phyloP scores from a whole-genome alignment of 2,329 filamentous ascomycete genomes.

The Cladosporium oxysporum region DNA sequence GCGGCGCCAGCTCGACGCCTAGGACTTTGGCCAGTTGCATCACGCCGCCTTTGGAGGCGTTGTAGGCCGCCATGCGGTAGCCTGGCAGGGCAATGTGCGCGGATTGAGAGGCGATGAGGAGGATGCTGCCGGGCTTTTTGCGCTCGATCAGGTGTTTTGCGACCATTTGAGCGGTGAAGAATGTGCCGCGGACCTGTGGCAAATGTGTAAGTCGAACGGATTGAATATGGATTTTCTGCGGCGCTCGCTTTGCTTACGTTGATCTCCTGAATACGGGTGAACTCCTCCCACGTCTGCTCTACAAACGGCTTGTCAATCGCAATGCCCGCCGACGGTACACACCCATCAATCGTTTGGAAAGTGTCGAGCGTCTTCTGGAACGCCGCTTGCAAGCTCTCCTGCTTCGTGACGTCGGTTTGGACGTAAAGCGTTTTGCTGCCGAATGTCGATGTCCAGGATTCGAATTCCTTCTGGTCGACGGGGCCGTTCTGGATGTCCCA shows the following conservation, averaged over 20 bases:
- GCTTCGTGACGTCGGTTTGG: constrained; percentile 43
- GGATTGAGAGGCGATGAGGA: constrained; percentile 40
- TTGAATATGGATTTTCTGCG: not conserved
- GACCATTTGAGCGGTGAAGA: constrained; percentile 37
- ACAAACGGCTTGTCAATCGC: constrained; percentile 36
- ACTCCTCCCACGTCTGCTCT: constrained; percentile 35
- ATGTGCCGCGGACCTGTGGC: constrained; percentile 35
- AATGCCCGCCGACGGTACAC: constrained; percentile 36
- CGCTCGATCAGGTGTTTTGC: constrained; percentile 38
- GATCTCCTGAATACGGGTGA: constrained; percentile 39
- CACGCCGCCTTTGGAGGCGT: constrained; percentile 29
- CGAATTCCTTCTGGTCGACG: constrained; percentile 25
- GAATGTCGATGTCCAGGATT: constrained; percentile 51
- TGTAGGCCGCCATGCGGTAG: constrained; percentile 38
- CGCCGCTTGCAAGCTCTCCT: constrained; percentile 28
- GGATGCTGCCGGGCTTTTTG: constrained; percentile 39
- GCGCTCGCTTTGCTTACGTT: constrained; percentile 30
- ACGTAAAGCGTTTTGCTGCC: constrained; percentile 57
- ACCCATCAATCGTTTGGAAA: constrained; percentile 31
- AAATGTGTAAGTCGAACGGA: not conserved
- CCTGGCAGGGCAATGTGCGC: constrained; percentile 37
- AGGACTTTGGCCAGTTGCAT: constrained; percentile 33
- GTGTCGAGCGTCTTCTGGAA: constrained; percentile 31
- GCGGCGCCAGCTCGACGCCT: constrained; percentile 39
- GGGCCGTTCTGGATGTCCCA: constrained; percentile 57